These are phyloP conservation scores for Baffinella frigidus DNA, from an alignment of 208 protist species.

Conservation along the genomic window DNA sequence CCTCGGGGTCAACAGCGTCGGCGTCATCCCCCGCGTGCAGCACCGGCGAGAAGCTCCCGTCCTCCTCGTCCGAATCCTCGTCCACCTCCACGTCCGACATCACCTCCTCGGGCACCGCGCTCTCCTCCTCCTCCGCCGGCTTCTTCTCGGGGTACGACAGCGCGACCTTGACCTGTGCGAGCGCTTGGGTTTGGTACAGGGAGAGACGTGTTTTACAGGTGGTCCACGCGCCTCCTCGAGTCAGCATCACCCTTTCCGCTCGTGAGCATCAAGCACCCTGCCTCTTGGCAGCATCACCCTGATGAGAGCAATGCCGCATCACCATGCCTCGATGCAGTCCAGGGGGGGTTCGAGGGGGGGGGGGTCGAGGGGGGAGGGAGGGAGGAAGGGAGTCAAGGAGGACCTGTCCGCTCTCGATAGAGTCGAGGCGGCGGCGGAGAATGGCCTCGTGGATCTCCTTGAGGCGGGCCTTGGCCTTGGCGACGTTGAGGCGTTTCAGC, in stretches of 20 bases:
- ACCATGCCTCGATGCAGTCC: too few relatives aligned
- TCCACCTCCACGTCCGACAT: not conserved
- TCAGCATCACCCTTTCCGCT: not conserved
- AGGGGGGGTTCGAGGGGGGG: not conserved
- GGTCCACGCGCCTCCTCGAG: too few relatives aligned
- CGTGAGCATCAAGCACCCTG: too few relatives aligned
- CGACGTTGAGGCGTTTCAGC: constrained; percentile 73
- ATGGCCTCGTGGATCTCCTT: constrained; percentile 69
- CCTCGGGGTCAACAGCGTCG: not conserved
- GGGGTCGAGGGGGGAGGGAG: not conserved
- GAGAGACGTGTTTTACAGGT: too few relatives aligned
- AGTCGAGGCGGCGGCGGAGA: not conserved
- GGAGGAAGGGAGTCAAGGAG: not conserved
- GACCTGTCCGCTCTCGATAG: not conserved
- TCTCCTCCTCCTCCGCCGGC: not conserved
- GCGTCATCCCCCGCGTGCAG: not conserved
- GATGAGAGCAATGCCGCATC: not conserved
- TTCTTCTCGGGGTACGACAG: too few relatives aligned
- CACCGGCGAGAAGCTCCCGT: too few relatives aligned
- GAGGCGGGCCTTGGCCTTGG: constrained; percentile 72
- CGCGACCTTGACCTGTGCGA: too few relatives aligned
- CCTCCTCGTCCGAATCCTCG: not conserved
- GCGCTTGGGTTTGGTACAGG: too few relatives aligned
- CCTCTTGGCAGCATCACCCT: not conserved
- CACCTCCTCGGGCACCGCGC: too few relatives aligned